Conservation (phyloP, 2,329 filamentous ascomycete species). For the Onygena corvina region DNA sequence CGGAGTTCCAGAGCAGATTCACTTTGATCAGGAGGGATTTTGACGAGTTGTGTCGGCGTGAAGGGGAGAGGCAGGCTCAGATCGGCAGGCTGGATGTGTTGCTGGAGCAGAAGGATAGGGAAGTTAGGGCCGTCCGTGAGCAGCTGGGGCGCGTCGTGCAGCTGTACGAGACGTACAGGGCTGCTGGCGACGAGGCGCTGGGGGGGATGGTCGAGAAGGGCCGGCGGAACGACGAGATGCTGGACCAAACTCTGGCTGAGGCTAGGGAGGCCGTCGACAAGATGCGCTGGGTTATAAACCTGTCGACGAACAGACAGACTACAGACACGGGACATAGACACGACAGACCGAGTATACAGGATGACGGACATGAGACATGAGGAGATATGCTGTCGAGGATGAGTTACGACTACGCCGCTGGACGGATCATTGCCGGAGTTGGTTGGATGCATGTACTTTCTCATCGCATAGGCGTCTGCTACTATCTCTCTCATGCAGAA, state of each 20-base stretch:
- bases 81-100: slow-evolving; percentile 34
- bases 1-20: slow-evolving; percentile 30
- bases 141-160: slow-evolving; percentile 30
- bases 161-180: slow-evolving; percentile 34
- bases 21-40: slow-evolving; percentile 29
- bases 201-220: slow-evolving; percentile 24
- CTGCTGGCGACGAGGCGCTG: slow-evolving; percentile 31
- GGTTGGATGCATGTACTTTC: no score
- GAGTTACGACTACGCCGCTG: no score
- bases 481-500: no score
- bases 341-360: no score
- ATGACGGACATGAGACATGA: no score
- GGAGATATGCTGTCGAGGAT: no score
- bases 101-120: slow-evolving; percentile 36
- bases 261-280: slow-evolving; percentile 32
- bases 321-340: no score
- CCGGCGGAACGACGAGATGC: slow-evolving; percentile 22
- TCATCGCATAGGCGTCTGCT: no score
- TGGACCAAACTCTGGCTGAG: slow-evolving; percentile 30
- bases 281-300: slow-evolving; percentile 41
- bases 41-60: slow-evolving; percentile 24
- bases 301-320: no score
- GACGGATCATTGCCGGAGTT: no score
- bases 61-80: slow-evolving; percentile 28
- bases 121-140: slow-evolving; percentile 31